Evolutionary conservation across 805 yeast genomes (phyloP).

Genomic region (Metschnikowia hibisci): DNA sequence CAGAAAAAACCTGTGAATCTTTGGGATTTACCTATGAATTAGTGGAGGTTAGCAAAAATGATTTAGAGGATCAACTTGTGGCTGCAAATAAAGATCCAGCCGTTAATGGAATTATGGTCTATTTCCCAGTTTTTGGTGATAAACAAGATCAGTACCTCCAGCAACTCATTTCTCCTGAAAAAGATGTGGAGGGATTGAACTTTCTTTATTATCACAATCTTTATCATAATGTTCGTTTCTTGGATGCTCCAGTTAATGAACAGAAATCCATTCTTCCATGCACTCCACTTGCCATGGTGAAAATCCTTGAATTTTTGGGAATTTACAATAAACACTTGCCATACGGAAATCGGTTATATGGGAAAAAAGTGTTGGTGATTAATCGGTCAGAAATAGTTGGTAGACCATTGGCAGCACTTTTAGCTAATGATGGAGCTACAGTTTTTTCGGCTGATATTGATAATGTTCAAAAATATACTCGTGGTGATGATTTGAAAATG

Average conservation of each 20-base stretch:
- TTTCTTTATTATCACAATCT: slow-evolving; percentile 88
- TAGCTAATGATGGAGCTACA: slow-evolving; percentile 96
- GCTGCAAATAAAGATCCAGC: slow-evolving; percentile 72
- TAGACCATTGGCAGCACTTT: slow-evolving; percentile 89
- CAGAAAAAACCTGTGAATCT: slow-evolving; percentile 82
- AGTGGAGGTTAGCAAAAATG: slow-evolving; percentile 70
- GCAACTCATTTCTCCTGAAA: slow-evolving; percentile 85
- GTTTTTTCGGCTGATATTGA: slow-evolving; percentile 89
- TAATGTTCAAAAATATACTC: slow-evolving; percentile 84
- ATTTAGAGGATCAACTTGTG: slow-evolving; percentile 76
- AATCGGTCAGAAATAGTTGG: slow-evolving; percentile 97
- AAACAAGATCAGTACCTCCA: slow-evolving; percentile 94
- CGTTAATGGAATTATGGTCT: slow-evolving; percentile 92
- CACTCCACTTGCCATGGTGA: slow-evolving; percentile 92
- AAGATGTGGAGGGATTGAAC: slow-evolving; percentile 95
- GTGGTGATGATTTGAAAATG: slow-evolving; percentile 86
- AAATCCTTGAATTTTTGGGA: slow-evolving; percentile 84
- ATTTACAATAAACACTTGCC: slow-evolving; percentile 78
- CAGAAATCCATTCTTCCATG: slow-evolving; percentile 89
- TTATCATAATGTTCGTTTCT: slow-evolving; percentile 85
- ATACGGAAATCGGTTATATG: slow-evolving; percentile 89
- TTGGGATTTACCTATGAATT: slow-evolving; percentile 85
- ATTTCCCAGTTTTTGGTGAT: slow-evolving; percentile 95
- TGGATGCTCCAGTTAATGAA: slow-evolving; percentile 65
- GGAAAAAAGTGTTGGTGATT: slow-evolving; percentile 85